Percentiles rank a stretch among this genome's conserved stretches.
phyloP scores from a whole-genome alignment of 495 filamentous ascomycete genomes.

The Penicillium waksmanii region DNA sequence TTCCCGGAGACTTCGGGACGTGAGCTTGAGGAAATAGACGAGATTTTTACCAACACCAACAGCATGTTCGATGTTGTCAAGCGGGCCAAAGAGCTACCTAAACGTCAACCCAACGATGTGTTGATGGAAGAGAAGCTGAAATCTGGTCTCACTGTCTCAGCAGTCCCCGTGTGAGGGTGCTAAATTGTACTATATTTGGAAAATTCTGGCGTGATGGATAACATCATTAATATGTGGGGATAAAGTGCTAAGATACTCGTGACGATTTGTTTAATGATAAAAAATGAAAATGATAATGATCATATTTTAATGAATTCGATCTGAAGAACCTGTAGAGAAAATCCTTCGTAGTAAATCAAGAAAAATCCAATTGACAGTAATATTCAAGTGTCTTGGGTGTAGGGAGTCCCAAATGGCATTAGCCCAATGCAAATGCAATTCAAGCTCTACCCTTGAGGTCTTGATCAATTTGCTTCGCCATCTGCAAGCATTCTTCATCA shows the following conservation, averaged over 20 bases:
- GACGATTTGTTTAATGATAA: not conserved
- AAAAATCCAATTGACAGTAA: no score
- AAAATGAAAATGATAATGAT: not conserved
- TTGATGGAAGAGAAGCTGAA: not conserved
- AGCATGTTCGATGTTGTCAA: constrained; percentile 24
- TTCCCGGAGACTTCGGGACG: constrained; percentile 63
- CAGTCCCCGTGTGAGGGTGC: not conserved
- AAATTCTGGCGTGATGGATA: not conserved
- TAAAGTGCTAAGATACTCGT: not conserved
- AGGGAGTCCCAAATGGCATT: not conserved
- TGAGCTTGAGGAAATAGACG: constrained; percentile 55
- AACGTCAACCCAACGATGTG: constrained; percentile 1
- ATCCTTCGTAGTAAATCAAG: no score
- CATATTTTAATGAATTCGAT: not conserved
- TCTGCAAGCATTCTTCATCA: constrained; percentile 32
- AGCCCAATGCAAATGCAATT: not conserved
- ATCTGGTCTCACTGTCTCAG: not conserved
- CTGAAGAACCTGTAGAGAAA: not conserved
- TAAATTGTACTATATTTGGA: not conserved
- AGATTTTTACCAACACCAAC: constrained; percentile 42
- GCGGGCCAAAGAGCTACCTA: constrained; percentile 18
- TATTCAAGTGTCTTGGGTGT: no score
- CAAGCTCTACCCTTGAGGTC: constrained; percentile 14
- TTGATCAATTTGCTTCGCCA: constrained; percentile 27
- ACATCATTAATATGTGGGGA: not conserved